Evolutionary conservation across 768 basidiomycete species (phyloP).

Genomic region (Arthromyces matolae): DNA sequence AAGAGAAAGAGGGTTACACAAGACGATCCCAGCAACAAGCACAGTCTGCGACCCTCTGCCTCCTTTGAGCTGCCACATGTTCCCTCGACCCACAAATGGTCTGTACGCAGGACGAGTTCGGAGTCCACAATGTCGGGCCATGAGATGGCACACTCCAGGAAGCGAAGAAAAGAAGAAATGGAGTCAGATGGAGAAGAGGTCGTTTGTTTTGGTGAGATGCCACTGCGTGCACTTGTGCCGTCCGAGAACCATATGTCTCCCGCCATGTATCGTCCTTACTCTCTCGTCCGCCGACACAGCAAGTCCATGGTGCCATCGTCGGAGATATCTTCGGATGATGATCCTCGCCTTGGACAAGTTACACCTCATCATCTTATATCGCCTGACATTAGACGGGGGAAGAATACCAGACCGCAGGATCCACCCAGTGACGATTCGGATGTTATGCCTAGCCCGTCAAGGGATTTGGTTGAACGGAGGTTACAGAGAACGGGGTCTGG

Average conservation of each 20-base stretch:
- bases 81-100: not conserved
- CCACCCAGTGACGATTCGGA: conserved; percentile 45
- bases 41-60: conserved; percentile 4
- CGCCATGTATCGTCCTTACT: conserved; percentile 4
- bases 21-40: conserved; percentile 7
- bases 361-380: conserved; percentile 69
- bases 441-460: conserved; percentile 44
- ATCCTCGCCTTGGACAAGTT: conserved; percentile 59
- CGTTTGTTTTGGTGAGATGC: not conserved
- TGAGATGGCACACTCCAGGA: conserved; percentile 1
- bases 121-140: conserved; percentile 1
- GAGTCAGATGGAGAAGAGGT: conserved; percentile 1
- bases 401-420: conserved; percentile 28
- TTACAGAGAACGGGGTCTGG: conserved; percentile 31
- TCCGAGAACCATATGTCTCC: not conserved
- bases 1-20: conserved; percentile 44
- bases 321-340: conserved; percentile 61
- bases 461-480: conserved; percentile 39
- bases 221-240: not conserved
- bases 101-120: conserved; percentile 3
- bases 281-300: conserved; percentile 3
- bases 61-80: conserved; percentile 5
- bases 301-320: conserved; percentile 7
- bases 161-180: conserved; percentile 11
- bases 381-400: conserved; percentile 44